Evolutionary conservation across 2,329 filamentous ascomycete genomes (phyloP), one percentile per base, ranked within the genome.

Genomic region (Sporothrix protearum): DNA sequence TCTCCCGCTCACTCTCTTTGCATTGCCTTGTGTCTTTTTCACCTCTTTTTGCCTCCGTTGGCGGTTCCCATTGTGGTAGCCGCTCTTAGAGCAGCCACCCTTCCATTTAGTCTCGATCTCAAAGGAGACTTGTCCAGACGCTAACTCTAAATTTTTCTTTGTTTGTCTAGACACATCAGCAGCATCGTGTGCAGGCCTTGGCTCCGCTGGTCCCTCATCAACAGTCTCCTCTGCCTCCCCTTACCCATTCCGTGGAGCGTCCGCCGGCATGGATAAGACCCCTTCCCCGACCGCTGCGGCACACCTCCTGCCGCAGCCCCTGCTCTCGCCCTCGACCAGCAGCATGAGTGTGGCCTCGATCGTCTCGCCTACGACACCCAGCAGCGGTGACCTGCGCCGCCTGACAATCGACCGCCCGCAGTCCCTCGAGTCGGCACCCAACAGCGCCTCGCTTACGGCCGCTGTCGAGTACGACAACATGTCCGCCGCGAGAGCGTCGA

Each of bases 401-500:
- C 83, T 83, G 74, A 69, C 47, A 6, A 64, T 67, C 45, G 79
- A 83, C 36, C 81, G 82, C 8, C 81, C 80, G 3, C 78, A 80
- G 72, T 83, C 83, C 2, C 74, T 83, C 10, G 83, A 84, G 36
- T 81, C 82, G 36, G 77, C 76, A 9, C 78, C 79, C 10, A 79
- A 78, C 74, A 77, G 79, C 70, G 75, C 76, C 25, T 33, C 68
- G 6, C 61, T 74, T 7, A 33, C 68, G 0, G 53, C 70, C 9
- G 22, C 67, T 1, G 30, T 33, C n/a, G 74, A 75, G 6, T 74
- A 73, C 53, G 74, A 75, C 49, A 74, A 77, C 22, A 75, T 81
- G 77, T 88, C 89, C 86, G 91, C 72, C 87, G 92, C 69, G 92
- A 93, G 80, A 94, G 92, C 76, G 90, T 94, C 4, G 92, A 94